phyloP scores from a whole-genome alignment of 2,329 filamentous ascomycete genomes.

The Phyllosticta citrichinensis region DNA sequence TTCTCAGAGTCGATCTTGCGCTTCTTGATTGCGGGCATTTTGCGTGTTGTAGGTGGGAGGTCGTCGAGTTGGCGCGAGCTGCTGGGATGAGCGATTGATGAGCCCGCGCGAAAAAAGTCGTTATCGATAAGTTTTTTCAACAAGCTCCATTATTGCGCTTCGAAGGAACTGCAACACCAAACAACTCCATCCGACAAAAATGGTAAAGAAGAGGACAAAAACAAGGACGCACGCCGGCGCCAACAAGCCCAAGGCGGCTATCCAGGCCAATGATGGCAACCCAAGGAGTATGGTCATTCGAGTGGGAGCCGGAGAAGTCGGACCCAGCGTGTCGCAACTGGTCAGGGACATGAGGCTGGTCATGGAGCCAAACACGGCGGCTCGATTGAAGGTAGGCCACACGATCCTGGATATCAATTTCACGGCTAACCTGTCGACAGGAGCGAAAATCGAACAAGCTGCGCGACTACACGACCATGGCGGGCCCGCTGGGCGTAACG shows the following conservation, averaged over 20 bases:
- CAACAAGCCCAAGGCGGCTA: slow-evolving; percentile 44
- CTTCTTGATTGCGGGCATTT: slow-evolving; percentile 34
- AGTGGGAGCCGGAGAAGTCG: slow-evolving; percentile 88
- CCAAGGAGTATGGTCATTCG: slow-evolving; percentile 99
- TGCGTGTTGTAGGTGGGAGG: not conserved
- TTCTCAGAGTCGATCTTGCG: slow-evolving; percentile 27
- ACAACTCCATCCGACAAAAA: slow-evolving; percentile 1
- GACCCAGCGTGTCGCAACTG: slow-evolving; percentile 80
- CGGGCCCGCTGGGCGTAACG: slow-evolving; percentile 82
- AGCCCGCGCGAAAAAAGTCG: not conserved
- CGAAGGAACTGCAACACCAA: not conserved
- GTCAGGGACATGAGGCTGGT: slow-evolving; percentile 83
- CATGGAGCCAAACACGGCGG: slow-evolving; percentile 93
- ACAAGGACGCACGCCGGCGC: slow-evolving; percentile 75
- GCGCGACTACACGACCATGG: slow-evolving; percentile 91
- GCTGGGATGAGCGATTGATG: not conserved
- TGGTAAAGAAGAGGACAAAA: slow-evolving; percentile 39
- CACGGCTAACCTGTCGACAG: slow-evolving; percentile 18
- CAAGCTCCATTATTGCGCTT: slow-evolving; percentile 3
- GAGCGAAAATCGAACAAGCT: slow-evolving; percentile 82
- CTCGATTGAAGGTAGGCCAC: slow-evolving; percentile 56
- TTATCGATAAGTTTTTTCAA: slow-evolving; percentile 9
- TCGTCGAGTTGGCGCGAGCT: not conserved
- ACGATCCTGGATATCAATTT: not conserved
- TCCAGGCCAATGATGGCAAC: slow-evolving; percentile 53